These are phyloP conservation scores for Dictyophora rubrovolvata DNA, from an alignment of 768 basidiomycete species.

Conservation along the genomic window DNA sequence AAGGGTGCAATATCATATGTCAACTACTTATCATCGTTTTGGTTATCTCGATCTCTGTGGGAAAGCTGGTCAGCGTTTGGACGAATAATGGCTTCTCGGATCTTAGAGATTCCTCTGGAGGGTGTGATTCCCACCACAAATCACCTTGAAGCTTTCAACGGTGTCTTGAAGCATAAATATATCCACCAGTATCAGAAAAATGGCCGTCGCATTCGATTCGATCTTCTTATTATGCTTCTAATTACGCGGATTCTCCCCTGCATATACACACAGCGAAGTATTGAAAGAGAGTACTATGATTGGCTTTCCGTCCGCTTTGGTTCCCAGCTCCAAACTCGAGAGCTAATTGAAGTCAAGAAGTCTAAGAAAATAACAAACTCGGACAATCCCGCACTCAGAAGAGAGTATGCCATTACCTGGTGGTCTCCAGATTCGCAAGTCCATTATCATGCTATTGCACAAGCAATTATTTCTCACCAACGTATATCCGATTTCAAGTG, in stretches of 20 bases:
- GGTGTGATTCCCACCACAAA: slow-evolving; percentile 24
- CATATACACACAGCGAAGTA: slow-evolving; percentile 12
- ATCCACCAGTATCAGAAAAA: slow-evolving; percentile 18
- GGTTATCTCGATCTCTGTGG: slow-evolving; percentile 18
- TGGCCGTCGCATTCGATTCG: slow-evolving; percentile 23
- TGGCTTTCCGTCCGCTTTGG: not conserved
- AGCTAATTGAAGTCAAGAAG: not conserved
- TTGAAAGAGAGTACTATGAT: not conserved
- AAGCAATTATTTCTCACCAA: not conserved
- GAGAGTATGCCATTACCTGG: not conserved
- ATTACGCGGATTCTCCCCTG: slow-evolving; percentile 15
- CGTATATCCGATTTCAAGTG: not conserved
- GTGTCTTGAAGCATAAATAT: slow-evolving; percentile 21
- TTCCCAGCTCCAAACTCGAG: not conserved
- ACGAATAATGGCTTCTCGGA: slow-evolving; percentile 17
- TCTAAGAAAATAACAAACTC: not conserved
- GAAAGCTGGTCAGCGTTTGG: slow-evolving; percentile 22
- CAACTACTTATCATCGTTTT: slow-evolving; percentile 6
- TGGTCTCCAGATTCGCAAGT: not conserved
- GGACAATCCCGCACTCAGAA: not conserved
- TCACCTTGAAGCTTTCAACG: slow-evolving; percentile 27
- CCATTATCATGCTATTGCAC: not conserved
- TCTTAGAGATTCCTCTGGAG: slow-evolving; percentile 16
- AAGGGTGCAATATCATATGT: not conserved
- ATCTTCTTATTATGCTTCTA: slow-evolving; percentile 17